These are phyloP conservation scores for Phoma sp. DNA, from an alignment of 2,329 filamentous ascomycete species.

Conservation along the genomic window DNA sequence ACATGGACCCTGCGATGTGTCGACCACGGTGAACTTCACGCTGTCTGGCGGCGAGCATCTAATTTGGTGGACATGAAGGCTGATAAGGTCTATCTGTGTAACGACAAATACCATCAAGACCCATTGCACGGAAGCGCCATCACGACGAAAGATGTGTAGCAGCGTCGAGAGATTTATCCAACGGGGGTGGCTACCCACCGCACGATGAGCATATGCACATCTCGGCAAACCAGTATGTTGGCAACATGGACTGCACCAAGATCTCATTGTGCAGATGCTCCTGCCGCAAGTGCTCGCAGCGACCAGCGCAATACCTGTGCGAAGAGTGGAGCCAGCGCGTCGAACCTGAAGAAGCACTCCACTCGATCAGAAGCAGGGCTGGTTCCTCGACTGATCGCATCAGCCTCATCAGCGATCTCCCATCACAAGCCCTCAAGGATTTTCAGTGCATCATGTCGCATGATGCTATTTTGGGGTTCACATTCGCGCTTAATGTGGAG, in stretches of 20 bases:
- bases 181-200: not conserved
- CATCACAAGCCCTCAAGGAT: not conserved
- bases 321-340: not conserved
- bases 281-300: not conserved
- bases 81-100: too few relatives aligned
- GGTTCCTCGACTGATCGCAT: not conserved
- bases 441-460: not conserved
- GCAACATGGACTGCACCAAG: not conserved
- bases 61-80: too few relatives aligned
- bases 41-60: not conserved
- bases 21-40: not conserved
- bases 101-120: too few relatives aligned
- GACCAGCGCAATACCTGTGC: not conserved
- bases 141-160: not conserved
- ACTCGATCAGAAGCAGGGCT: not conserved
- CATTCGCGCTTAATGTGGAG: not conserved
- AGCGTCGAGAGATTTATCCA: too few relatives aligned
- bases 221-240: not conserved
- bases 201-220: not conserved
- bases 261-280: not conserved
- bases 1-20: not conserved
- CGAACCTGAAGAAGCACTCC: not conserved
- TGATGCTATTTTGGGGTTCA: conserved; percentile 15
- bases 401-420: not conserved
- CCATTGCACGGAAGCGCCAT: too few relatives aligned